These are phyloP conservation scores for Emergomyces orientalis DNA, from an alignment of 2,329 filamentous ascomycete species.

Conservation along the genomic window DNA sequence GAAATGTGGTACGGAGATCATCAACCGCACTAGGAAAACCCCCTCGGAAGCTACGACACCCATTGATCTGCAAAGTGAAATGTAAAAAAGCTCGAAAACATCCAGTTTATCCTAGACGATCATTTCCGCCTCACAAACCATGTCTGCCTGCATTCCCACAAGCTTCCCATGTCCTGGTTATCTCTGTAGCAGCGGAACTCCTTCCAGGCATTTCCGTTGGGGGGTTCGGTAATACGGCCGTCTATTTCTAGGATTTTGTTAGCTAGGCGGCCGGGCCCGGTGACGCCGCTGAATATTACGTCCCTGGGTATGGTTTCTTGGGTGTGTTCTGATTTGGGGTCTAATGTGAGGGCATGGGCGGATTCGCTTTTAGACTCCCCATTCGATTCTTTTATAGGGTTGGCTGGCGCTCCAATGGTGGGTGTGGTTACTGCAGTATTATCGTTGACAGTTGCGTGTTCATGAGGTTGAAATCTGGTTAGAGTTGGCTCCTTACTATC, in stretches of 20 bases:
- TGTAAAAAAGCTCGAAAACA: not conserved
- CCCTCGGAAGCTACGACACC: not conserved
- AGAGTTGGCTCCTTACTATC: not conserved
- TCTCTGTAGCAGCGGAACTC: constrained; percentile 35
- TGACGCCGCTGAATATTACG: constrained; percentile 25
- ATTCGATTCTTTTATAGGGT: not conserved
- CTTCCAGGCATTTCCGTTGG: constrained; percentile 36
- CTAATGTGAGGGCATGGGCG: not conserved
- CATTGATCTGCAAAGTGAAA: not conserved
- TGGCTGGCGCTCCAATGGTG: not conserved
- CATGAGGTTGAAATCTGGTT: not conserved
- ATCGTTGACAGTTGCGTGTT: not conserved
- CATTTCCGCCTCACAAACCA: constrained; percentile 28
- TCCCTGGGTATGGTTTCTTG: constrained; percentile 7
- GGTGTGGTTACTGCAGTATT: not conserved
- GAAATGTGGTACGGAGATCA: not conserved
- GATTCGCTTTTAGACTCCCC: not conserved
- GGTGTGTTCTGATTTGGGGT: not conserved
- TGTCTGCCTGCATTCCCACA: constrained; percentile 36
- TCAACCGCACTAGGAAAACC: not conserved
- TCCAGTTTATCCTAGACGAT: not conserved
- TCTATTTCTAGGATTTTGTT: constrained; percentile 33
- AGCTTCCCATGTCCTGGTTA: constrained; percentile 39
- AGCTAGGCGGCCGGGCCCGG: constrained; percentile 23
- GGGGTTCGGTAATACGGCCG: constrained; percentile 27